A percentile compares a stretch with the other conserved stretches of the same genome.
phyloP scores from a whole-genome alignment of 2,329 filamentous ascomycete species.

The Xylaria sp. region DNA sequence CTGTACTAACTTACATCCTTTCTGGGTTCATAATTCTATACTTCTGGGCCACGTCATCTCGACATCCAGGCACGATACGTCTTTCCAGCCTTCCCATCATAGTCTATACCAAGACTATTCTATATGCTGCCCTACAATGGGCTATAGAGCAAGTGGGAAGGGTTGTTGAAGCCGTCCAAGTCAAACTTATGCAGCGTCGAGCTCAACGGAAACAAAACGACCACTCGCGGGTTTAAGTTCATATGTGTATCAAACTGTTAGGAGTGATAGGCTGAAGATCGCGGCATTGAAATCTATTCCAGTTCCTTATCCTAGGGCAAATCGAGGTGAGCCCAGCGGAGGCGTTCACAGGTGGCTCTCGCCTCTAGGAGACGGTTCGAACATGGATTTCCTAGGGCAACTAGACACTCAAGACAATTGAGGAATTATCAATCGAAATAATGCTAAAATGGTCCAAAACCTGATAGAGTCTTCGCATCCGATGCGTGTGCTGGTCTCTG shows the following conservation, averaged over 20 bases:
- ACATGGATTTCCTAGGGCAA: no score
- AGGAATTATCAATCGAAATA: no score
- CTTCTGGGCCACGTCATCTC: slow-evolving; percentile 27
- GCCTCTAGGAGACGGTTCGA: no score
- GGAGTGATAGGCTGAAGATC: neutral
- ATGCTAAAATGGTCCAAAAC: no score
- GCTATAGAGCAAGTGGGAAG: neutral
- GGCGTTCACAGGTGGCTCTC: no score
- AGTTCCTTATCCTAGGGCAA: no score
- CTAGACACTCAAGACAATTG: no score
- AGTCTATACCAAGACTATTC: neutral
- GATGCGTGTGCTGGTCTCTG: no score
- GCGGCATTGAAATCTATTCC: no score
- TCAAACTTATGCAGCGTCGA: neutral
- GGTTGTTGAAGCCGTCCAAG: neutral
- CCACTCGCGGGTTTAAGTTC: neutral
- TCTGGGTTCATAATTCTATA: slow-evolving; percentile 21
- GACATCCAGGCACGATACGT: neutral
- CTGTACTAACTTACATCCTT: slow-evolving; percentile 30
- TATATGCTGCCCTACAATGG: neutral
- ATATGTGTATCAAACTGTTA: neutral
- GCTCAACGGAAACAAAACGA: neutral
- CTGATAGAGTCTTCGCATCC: no score
- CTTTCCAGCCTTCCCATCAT: neutral
- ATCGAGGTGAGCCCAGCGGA: no score